These are phyloP conservation scores for Syzygium aqueum DNA, from an alignment of 345 rosid genomes.

Conservation along the genomic window DNA sequence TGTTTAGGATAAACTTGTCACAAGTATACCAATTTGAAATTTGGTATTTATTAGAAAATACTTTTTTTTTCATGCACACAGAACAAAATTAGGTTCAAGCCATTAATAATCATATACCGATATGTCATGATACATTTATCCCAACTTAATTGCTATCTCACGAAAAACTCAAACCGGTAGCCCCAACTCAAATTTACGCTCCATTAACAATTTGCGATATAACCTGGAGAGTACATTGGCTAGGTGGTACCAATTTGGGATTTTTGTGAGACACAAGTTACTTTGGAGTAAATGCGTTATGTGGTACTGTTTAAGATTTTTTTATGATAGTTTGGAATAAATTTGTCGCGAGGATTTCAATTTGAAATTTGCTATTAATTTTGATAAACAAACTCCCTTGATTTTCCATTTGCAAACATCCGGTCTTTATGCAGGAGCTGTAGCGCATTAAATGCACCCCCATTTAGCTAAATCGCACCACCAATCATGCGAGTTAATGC, in stretches of 20 bases:
- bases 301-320: too few relatives aligned
- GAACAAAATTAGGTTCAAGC: neutral
- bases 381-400: neutral
- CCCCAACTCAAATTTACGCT: too few relatives aligned
- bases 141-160: too few relatives aligned
- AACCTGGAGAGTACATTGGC: too few relatives aligned
- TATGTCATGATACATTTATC: neutral
- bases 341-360: too few relatives aligned
- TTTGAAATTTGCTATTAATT: neutral
- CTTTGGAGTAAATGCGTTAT: too few relatives aligned
- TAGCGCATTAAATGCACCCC: neutral
- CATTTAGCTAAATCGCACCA: neutral
- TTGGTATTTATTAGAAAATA: neutral
- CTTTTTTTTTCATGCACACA: neutral
- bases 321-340: too few relatives aligned
- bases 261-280: too few relatives aligned
- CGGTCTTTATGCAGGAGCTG: neutral
- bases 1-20: too few relatives aligned
- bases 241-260: too few relatives aligned
- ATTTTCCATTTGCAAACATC: neutral
- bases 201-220: too few relatives aligned
- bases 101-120: neutral
- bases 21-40: neutral
- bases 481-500: neutral
- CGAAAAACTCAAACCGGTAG: too few relatives aligned